These are phyloP conservation scores for Colletotrichum cuscutae DNA, from an alignment of 2,329 filamentous ascomycete genomes.

Conservation along the genomic window DNA sequence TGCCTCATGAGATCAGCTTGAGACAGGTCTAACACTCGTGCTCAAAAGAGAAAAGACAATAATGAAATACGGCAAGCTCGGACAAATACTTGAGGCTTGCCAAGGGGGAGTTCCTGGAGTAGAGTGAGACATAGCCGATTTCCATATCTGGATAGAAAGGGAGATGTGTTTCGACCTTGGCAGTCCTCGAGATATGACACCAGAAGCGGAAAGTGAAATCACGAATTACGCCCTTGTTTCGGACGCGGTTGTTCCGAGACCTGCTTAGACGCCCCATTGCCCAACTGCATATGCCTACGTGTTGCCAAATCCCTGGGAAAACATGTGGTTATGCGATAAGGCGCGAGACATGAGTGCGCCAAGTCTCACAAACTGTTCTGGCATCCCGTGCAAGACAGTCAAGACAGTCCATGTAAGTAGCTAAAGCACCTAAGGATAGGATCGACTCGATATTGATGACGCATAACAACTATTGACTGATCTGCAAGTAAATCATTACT, in stretches of 20 bases:
- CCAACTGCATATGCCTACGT: neutral
- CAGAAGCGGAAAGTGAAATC: neutral
- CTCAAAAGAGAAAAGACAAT: too few relatives aligned
- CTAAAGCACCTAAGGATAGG: too few relatives aligned
- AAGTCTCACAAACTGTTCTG: neutral
- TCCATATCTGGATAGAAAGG: neutral
- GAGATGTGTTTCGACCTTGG: neutral
- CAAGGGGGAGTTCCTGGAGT: neutral
- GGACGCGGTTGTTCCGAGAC: neutral
- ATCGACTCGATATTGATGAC: neutral
- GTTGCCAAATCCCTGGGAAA: neutral
- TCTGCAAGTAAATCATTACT: neutral
- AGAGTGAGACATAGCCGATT: neutral
- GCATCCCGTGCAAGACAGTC: neutral
- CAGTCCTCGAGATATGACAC: slow-evolving; percentile 13
- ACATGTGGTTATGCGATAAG: neutral
- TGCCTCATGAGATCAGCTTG: neutral
- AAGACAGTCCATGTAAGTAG: too few relatives aligned
- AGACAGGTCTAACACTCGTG: slow-evolving; percentile 11
- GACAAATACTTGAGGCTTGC: neutral
- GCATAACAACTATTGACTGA: neutral
- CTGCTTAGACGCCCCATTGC: neutral
- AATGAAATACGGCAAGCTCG: neutral
- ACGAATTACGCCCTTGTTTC: neutral
- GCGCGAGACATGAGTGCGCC: neutral